Conservation (phyloP, 2,329 filamentous ascomycete species). For the Zasmidium citrigriseum region DNA sequence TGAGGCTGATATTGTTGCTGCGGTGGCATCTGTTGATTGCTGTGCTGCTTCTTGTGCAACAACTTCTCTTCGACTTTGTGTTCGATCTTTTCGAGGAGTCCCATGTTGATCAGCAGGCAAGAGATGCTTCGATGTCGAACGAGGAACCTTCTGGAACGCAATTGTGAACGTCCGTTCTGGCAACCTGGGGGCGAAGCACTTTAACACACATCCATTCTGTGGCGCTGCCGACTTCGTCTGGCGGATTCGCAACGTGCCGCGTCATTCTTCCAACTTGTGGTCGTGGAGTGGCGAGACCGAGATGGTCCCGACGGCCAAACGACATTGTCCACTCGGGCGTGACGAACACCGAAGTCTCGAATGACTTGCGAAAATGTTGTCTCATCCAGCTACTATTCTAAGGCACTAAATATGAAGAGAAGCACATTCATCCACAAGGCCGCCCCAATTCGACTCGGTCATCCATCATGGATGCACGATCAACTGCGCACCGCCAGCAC, state of each 20-base stretch:
- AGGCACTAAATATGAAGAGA: no score
- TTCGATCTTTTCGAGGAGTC: not conserved
- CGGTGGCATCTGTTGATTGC: not conserved
- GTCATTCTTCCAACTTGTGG: not conserved
- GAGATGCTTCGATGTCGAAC: no score
- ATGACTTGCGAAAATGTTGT: no score
- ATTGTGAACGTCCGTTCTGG: no score
- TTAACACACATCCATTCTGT: not conserved
- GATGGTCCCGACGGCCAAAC: not conserved
- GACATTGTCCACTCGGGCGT: not conserved
- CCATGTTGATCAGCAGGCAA: no score
- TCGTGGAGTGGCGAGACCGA: not conserved
- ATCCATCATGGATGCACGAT: constrained; percentile 3
- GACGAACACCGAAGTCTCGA: not conserved
- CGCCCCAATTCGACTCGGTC: no score
- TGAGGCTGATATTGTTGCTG: not conserved
- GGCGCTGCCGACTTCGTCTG: not conserved
- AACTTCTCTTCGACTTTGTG: not conserved
- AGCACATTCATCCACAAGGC: no score
- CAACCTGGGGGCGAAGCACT: no score
- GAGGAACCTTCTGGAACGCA: no score
- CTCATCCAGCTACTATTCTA: no score
- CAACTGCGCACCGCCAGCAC: constrained; percentile 3
- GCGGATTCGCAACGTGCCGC: not conserved
- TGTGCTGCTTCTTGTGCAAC: not conserved